Base-by-base conservation (phyloP, 139 green algal species). In the Auxenochlorella protothecoides region DNA sequence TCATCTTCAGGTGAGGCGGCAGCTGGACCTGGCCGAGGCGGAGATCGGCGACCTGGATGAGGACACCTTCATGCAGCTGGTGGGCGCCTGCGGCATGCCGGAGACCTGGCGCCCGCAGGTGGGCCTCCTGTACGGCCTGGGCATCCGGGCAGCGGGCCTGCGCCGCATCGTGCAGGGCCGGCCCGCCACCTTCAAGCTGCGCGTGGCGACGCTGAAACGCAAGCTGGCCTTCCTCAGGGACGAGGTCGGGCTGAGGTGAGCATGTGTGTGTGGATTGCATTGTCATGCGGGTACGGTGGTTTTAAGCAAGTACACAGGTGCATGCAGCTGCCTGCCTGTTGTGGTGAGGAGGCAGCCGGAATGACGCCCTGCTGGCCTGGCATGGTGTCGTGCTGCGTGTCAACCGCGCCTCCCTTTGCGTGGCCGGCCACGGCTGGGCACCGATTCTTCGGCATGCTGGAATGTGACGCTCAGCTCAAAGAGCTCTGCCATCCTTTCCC, bases 181-280 rank as follows among this genome's bases (percentile, higher is more conserved):
- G 27, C 74, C 63, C 5, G 70, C 81, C 27, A 62, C 85, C 59
- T 84, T 85, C 64, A 68, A 77, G 9, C 72, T 74, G 16, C 65
- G 57, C 27, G 51, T 75, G 3, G 67, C 76, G 7, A 79, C 74
- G 54, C 80, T 85, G 66, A 55, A 63, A 8, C 68, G 65, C 53
- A 85, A 85, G 78, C 68, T 85, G n/a, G 59, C 68, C 59, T 85
- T 85, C 75, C 68, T 85, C 11, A 64, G 63, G 63, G 66, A 85
- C 16, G 68, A 70, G 59, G 72, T 83, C 2, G 79, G 79, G n/a
- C 63, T 85, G n/a, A 77, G 59, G 72, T 77, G 53, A 3, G 71
- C 27, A 12, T 4, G 8, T 11, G 16, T 3, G 68, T 3, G 11
- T 2, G 13, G 68, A 44, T 10, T 52, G 12, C 62, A 66, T 53